Conservation (phyloP, 495 filamentous ascomycete species). For the Terfezia boudieri region DNA sequence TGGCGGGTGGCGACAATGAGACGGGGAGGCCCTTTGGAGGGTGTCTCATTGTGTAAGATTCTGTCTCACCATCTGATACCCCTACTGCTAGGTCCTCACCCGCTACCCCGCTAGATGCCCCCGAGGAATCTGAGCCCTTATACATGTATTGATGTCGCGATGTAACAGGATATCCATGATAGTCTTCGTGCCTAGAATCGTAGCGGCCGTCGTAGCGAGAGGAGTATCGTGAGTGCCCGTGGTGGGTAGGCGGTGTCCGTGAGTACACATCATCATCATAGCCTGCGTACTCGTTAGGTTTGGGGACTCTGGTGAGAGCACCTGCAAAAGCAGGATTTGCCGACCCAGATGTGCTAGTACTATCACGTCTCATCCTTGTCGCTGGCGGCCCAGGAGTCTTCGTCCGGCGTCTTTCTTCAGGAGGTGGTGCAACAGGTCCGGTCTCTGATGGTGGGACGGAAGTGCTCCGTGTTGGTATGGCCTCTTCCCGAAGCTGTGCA, state of each 20-base stretch:
- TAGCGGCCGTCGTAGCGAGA: background rate
- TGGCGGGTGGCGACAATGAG: too few relatives aligned
- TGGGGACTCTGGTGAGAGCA: background rate
- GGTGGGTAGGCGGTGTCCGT: background rate
- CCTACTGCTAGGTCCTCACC: background rate
- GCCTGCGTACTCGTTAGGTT: background rate
- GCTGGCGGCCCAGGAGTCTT: background rate
- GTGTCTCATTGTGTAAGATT: background rate
- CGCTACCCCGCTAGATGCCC: background rate
- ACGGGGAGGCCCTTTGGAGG: too few relatives aligned
- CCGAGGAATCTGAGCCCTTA: background rate
- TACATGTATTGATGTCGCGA: background rate
- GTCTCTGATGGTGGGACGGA: background rate
- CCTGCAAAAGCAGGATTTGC: background rate
- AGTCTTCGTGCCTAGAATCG: background rate
- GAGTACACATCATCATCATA: background rate
- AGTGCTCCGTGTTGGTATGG: background rate
- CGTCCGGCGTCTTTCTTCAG: background rate
- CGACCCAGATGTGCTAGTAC: background rate
- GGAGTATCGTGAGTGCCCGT: background rate
- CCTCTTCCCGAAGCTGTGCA: background rate
- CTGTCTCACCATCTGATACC: background rate
- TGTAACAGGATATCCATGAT: background rate
- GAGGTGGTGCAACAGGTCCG: background rate
- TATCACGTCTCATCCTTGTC: background rate